Evolutionary conservation across 192 early-diverging fungal species (phyloP), one percentile per base, ranked within the genome.

Genomic region (Spizellomyces sp.): DNA sequence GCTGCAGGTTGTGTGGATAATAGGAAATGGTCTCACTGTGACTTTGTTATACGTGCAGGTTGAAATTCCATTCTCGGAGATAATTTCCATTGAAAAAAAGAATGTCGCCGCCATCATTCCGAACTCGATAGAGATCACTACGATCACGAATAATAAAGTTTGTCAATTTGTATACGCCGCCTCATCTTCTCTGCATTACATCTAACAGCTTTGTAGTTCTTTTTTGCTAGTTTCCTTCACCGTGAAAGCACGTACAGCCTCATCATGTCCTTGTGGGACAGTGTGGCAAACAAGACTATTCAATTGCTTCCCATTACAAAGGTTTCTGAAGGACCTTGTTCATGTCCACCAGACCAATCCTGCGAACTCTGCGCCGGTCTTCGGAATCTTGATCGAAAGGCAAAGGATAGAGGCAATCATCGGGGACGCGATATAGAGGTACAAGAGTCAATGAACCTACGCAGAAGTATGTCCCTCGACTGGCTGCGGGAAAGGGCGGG

Each of bases 31-130:
- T n/a, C 52, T 55, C 0, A 36, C 27, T 36, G 27, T 36, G 27
- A 36, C 27, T 36, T 36, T 36, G 5, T 42, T 5, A 0, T 59
- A 42, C 7, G 15, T 10, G 22, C 15, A 70, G 69, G 48, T 63
- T 8, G 15, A 10, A 15, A 65, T 72, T 19, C 70, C 70, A 14
- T 64, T 81, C n/a, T 69, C 63, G 17, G 80, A 82, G 52, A 68
- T 84, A 41, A 43, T 73, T 5, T 69, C 75, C 8, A 56, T 84
- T 10, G 75, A 79, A 43, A 84, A 80, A 60, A 68, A 73, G 47
- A 72, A 74, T 52, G 74, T 84, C 48, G 83, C 70, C 3, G 78
- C 73, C 10, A 69, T 84, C 43, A 81, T 84, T 63, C 80, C 79
- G 46, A 84, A 81, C 57, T 63, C 80, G 3, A 67, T 84, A 9